These are phyloP conservation scores for Panaeolus papilionaceus DNA, from an alignment of 768 basidiomycete species.

Conservation along the genomic window DNA sequence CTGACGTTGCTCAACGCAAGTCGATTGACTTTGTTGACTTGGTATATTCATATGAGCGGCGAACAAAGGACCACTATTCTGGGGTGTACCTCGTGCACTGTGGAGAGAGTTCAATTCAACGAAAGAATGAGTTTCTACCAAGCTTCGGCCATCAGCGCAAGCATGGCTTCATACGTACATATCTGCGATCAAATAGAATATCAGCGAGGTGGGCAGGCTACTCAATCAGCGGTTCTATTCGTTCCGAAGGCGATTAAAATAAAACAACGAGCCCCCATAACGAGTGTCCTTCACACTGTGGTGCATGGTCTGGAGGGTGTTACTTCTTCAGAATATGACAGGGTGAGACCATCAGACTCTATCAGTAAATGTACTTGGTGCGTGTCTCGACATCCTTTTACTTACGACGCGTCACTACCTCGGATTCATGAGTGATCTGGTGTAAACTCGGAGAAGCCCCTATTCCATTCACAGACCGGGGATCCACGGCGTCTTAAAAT, in stretches of 20 bases:
- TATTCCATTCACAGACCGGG: background rate
- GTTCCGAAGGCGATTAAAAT: background rate
- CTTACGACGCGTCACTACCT: background rate
- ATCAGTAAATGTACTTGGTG: background rate
- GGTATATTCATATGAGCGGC: background rate
- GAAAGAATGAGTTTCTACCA: background rate
- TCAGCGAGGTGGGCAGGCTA: background rate
- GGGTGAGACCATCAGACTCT: background rate
- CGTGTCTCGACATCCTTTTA: background rate
- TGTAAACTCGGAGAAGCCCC: slow-evolving; percentile 4
- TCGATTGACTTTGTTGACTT: background rate
- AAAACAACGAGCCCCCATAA: background rate
- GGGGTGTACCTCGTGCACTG: background rate
- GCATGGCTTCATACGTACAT: background rate
- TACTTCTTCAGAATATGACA: background rate
- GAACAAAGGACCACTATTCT: background rate
- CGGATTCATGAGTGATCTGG: background rate
- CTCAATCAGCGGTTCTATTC: background rate
- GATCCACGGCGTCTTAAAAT: slow-evolving; percentile 9
- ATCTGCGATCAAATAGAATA: background rate
- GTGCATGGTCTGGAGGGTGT: background rate
- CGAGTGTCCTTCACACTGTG: background rate
- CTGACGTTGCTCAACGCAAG: background rate
- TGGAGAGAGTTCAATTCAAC: background rate
- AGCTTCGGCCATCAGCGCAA: background rate